Evolutionary conservation across 1,284 basidiomycete genomes (phyloP), one percentile per base, ranked within the genome.

Genomic region (Inonotus hispidus): DNA sequence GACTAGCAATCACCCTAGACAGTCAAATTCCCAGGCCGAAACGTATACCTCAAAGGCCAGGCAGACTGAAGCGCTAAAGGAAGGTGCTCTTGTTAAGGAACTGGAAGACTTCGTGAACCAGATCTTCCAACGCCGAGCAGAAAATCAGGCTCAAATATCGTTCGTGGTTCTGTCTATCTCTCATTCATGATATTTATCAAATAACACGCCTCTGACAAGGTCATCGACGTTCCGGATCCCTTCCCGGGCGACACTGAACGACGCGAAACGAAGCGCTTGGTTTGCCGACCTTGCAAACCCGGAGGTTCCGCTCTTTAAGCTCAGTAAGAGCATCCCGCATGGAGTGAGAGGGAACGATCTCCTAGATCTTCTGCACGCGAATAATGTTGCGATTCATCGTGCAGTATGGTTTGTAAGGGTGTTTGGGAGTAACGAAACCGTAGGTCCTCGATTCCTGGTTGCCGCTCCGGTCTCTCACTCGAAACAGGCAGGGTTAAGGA

Each of bases 361-460:
- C 25, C 79, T 99, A 56, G 95, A 98, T 64, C 81, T 95, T 65
- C 80, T 99, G 58, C 90, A 94, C 67, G 78, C 80, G 0, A 84
- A 92, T 43, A 83, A 88, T 53, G 93, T 99, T 35, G 88, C 91
- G 1, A 84, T 95, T 46, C 82, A 88, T 1, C 80, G 97, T 27
- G 97, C 97, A 0, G 82, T 97, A 2, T 99, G 97, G 97, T 95
- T 97, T 71, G 82, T 98, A 32, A 83, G 95, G 13, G 92, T 95
- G 0, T 85, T 96, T 58, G 97, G 96, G n/a, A 92, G 91, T 1
- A 95, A 94, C 68, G 96, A 99, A 73, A 94, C 94, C 45, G 90
- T 93, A 68, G 64, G 64, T 39, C 38, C 54, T 54, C 37, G 39
- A 19, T 59, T 60, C 58, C 49, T 46, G 29, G 35, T 32, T 53